Base-by-base conservation (phyloP, 2,329 filamentous ascomycete genomes). In the Tympanopsis confertula region DNA sequence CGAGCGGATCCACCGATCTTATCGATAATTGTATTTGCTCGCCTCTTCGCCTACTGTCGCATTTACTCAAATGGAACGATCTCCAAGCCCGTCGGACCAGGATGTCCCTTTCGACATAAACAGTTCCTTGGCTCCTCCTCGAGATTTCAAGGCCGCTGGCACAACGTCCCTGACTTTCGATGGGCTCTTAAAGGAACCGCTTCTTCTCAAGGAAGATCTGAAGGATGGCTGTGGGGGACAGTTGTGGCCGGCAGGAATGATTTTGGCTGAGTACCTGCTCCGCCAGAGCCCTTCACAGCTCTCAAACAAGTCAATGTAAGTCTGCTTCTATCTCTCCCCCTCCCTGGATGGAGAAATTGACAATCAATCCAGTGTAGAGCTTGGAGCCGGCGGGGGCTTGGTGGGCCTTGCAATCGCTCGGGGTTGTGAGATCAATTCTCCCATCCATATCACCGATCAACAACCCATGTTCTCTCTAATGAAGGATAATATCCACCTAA, bases 231-330 rank as follows among this genome's bases (percentile, higher is more conserved):
- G 76, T 50, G 76, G 76, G 18, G 76, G 76, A 5, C 71, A 77
- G 50, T 55, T 78, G 17, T 81, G 76, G 76, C 75, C 75, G 4
- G 76, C 75, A 2, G 76, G 76, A 4, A 71, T 74, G 64, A 65
- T 76, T 1, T 56, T 81, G 39, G 58, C 71, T 5, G 74, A 69
- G 51, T 80, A 80, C 49, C 58, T 81, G 53, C 61, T 81, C 17
- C 57, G 62, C 19, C 63, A 59, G 42, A 68, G 71, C 45, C 51
- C 52, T 39, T 54, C 62, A 13, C 56, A 63, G 42, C 49, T 78
- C 26, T 47, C 48, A 32, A 60, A 63, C 36, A 71, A 70, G 47
- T 62, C 63, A 44, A 73, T 78, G 71, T 77, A 54, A 46, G 68
- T 63, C 47, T 40, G 41, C 40, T 42, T 35, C 37, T 13, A 19